Conservation (phyloP, 2,329 filamentous ascomycete genomes). For the Paraphaeosphaeria minitans region DNA sequence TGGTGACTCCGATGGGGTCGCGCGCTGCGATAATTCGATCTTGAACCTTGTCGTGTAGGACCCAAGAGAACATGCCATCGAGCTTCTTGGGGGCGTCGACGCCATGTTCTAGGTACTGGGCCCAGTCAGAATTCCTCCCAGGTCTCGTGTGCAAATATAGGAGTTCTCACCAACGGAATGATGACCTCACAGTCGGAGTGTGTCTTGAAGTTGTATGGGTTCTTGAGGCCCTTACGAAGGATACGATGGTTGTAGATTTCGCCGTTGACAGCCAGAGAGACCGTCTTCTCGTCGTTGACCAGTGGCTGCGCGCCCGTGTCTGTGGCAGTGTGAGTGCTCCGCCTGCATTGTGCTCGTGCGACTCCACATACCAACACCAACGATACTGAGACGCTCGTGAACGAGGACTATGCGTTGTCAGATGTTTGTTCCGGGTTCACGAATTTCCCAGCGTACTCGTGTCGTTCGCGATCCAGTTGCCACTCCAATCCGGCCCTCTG, state of each 20-base stretch:
- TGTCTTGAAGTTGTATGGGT: conserved; percentile 94
- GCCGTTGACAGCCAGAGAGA: conserved; percentile 96
- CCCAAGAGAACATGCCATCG: conserved; percentile 99
- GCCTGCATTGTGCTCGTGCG: conserved; percentile 31
- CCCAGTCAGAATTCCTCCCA: conserved; percentile 23
- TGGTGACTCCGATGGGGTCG: conserved; percentile 96
- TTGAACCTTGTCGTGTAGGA: conserved; percentile 93
- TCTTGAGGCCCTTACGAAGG: conserved; percentile 83
- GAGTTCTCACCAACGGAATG: conserved; percentile 79
- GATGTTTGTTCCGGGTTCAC: conserved; percentile 16
- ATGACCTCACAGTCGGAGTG: conserved; percentile 99
- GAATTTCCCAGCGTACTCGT: conserved; percentile 67
- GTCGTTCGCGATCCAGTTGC: conserved; percentile 85
- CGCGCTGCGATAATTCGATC: conserved; percentile 92
- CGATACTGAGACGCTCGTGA: conserved; percentile 96
- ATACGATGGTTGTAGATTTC: conserved; percentile 99
- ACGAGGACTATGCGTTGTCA: conserved; percentile 67
- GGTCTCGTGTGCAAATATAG: not conserved
- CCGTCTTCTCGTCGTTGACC: conserved; percentile 84
- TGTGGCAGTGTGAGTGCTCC: conserved; percentile 47
- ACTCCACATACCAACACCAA: conserved; percentile 78
- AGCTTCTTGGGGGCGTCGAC: conserved; percentile 90
- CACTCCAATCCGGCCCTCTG: conserved; percentile 99
- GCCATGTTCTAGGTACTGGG: conserved; percentile 87
- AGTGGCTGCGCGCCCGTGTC: conserved; percentile 96